These are phyloP conservation scores for Fusarium sp. DNA, from an alignment of 2,329 filamentous ascomycete species.

Conservation along the genomic window DNA sequence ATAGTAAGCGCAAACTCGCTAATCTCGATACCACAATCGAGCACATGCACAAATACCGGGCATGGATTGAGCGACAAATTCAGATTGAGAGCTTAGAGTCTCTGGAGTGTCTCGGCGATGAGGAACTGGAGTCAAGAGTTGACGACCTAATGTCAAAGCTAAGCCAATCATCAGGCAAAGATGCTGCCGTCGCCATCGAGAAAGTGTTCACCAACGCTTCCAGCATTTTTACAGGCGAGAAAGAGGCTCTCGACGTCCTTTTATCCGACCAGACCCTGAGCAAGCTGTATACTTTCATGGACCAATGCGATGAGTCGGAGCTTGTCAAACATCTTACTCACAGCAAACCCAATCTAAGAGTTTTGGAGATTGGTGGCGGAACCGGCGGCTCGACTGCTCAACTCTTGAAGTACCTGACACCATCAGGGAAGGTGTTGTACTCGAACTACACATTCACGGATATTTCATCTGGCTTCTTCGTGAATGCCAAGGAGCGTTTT, in stretches of 20 bases:
- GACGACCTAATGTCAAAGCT: not conserved
- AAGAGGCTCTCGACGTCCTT: not conserved
- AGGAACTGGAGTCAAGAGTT: not conserved
- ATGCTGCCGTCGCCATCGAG: not conserved
- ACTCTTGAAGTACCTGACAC: not conserved
- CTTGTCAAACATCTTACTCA: not conserved
- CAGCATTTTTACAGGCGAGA: not conserved
- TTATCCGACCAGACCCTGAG: not conserved
- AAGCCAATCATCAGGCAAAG: not conserved
- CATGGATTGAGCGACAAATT: not conserved
- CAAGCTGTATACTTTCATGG: not conserved
- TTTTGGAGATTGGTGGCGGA: constrained; percentile 8
- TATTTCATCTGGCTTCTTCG: constrained; percentile 1
- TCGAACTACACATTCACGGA: constrained; percentile 7
- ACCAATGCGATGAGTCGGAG: not conserved
- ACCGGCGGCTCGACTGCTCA: constrained; percentile 2
- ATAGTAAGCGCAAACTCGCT: not conserved
- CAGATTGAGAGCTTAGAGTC: not conserved
- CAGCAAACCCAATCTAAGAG: constrained; percentile 2
- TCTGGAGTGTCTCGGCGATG: not conserved
- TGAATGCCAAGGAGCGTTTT: not conserved
- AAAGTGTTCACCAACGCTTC: not conserved
- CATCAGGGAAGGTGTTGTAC: not conserved
- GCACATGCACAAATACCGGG: constrained; percentile 1
- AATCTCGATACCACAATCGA: not conserved